A percentile compares a stretch with the other conserved stretches of the same genome.
Evolutionary conservation across 78 protist species (phyloP).

Genomic region (Monosiga brevicollis): DNA sequence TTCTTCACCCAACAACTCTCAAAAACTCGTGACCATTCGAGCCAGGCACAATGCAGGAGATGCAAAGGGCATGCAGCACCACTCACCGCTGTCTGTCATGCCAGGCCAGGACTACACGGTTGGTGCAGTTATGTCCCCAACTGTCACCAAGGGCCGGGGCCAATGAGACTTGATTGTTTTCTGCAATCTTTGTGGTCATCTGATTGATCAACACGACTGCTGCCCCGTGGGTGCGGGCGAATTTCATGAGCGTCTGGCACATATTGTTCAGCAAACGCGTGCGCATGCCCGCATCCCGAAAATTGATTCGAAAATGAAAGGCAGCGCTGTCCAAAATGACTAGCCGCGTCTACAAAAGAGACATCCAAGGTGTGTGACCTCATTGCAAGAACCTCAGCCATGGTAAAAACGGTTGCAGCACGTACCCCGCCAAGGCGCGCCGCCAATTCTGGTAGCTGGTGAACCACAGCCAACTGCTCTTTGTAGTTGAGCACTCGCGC

Average conservation of each 20-base stretch:
- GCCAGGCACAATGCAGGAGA: not conserved
- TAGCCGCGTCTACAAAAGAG: slow-evolving; percentile 17
- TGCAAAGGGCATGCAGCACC: not conserved
- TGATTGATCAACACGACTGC: slow-evolving; percentile 58
- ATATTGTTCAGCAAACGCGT: slow-evolving; percentile 23
- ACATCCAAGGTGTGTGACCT: too few species aligned
- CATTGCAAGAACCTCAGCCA: too few species aligned
- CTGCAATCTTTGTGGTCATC: slow-evolving; percentile 35
- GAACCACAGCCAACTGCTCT: slow-evolving; percentile 44
- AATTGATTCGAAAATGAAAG: slow-evolving; percentile 56
- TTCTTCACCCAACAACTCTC: too few species aligned
- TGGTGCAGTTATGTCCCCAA: slow-evolving; percentile 52
- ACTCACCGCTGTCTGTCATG: slow-evolving; percentile 1
- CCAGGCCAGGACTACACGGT: slow-evolving; percentile 15
- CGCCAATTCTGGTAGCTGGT: slow-evolving; percentile 22
- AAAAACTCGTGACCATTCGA: not conserved
- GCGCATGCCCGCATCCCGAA: slow-evolving; percentile 28
- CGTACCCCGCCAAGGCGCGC: slow-evolving; percentile 25
- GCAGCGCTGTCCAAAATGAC: slow-evolving; percentile 57
- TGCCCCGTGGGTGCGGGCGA: slow-evolving; percentile 23
- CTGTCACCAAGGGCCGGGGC: slow-evolving; percentile 27
- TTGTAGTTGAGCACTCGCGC: slow-evolving; percentile 50
- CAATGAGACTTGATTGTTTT: not conserved
- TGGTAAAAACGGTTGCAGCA: too few species aligned
- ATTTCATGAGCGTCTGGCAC: slow-evolving; percentile 19